phyloP scores from a whole-genome alignment of 306 rosid genomes.

The Prunus salicina region DNA sequence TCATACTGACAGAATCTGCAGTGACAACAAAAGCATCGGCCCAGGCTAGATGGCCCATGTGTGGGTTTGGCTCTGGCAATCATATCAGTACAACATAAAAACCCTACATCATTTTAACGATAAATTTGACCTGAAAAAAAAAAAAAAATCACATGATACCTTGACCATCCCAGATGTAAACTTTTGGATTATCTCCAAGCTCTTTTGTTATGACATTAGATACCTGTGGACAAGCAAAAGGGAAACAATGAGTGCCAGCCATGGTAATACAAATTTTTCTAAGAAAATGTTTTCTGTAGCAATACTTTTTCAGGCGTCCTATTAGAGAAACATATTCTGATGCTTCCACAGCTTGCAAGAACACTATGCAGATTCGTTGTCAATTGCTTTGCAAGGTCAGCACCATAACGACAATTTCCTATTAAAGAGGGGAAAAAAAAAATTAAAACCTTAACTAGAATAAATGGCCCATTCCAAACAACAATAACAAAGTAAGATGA shows the following conservation, averaged over 20 bases:
- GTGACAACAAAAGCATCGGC: constrained; percentile 89
- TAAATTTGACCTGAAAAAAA: not conserved
- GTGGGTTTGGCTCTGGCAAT: constrained; percentile 71
- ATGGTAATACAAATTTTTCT: not conserved
- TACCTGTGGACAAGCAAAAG: constrained; percentile 48
- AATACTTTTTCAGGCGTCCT: constrained; percentile 83
- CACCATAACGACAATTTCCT: constrained; percentile 87
- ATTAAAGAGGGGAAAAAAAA: constrained; percentile 9
- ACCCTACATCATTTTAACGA: not conserved
- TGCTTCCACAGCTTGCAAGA: constrained; percentile 78
- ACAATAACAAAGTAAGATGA: not conserved
- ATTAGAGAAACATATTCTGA: constrained; percentile 88
- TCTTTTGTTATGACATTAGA: constrained; percentile 55
- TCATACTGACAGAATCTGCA: constrained; percentile 90
- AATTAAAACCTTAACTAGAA: not conserved
- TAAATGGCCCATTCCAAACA: not conserved
- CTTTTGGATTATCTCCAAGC: constrained; percentile 77
- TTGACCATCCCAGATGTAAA: constrained; percentile 79
- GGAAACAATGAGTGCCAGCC: not conserved
- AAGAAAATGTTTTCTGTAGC: not conserved
- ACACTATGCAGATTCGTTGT: constrained; percentile 56
- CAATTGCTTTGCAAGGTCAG: constrained; percentile 81
- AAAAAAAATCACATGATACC: constrained; percentile 36
- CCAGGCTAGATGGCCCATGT: constrained; percentile 96
- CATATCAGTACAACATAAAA: not conserved